Base-by-base conservation (phyloP, 2,329 filamentous ascomycete species). In the Monosporascus sp. region DNA sequence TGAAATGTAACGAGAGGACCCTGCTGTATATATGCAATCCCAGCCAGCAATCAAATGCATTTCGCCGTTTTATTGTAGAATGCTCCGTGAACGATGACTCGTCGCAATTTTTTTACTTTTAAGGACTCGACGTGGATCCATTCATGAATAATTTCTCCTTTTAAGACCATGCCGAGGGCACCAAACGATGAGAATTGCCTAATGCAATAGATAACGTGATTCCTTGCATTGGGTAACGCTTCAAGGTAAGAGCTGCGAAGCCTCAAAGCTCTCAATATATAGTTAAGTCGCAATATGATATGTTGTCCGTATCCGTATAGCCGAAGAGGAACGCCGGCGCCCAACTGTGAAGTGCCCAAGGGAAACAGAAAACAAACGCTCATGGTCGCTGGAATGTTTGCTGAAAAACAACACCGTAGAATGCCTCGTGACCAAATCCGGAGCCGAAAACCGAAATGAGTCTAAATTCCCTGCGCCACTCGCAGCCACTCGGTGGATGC, bases 381-480 rank as follows among this genome's bases (percentile, higher is more conserved):
- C 53, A 65, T 63, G 58, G 57, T 61, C 59, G 60, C 57, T 66
- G 59, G 31, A 14, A 14, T 35, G 31, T 35, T 35, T 35, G 31
- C 31, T 35, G 58, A 61, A 58, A 60, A 45, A 46, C 43, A 62
- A 64, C 60, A 65, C 64, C 65, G 41, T 60, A 58, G 49, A 59
- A 68, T 67, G 64, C 63, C 61, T 55, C 57, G 47, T 55, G 60
- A 62, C 54, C 57, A 60, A 57, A 51, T 61, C 60, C 64, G 59
- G 55, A 59, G 57, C 51, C 58, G 49, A 62, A 63, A 51, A 58
- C 62, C 61, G 53, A 59, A 54, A 60, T 57, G 57, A 64, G 58
- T 62, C 62, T 61, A 61, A 58, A 67, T 63, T 62, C 64, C 65
- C 64, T 45, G 46, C 31, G 54, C 56, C 55, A 59, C 46, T 56